phyloP scores from a whole-genome alignment of 2,329 filamentous ascomycete genomes.

The Aurifilum marmelostoma region DNA sequence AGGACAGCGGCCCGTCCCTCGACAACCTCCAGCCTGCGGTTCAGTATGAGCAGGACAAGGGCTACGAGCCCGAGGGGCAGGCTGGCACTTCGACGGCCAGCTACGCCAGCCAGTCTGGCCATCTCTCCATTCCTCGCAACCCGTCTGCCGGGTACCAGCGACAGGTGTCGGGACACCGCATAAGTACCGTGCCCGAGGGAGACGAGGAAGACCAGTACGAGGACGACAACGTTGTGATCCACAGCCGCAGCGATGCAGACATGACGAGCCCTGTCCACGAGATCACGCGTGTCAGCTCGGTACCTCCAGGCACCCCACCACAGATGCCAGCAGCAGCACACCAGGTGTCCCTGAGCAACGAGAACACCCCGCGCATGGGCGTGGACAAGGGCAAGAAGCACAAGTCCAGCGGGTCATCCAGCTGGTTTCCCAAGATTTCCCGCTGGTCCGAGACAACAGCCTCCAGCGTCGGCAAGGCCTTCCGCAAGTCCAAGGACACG shows the following conservation, averaged over 20 bases:
- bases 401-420: constrained; percentile 80
- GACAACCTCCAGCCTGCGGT: constrained; percentile 67
- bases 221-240: constrained; percentile 28
- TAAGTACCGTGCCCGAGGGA: constrained; percentile 86
- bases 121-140: constrained; percentile 65
- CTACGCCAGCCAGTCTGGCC: constrained; percentile 75
- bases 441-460: constrained; percentile 97
- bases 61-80: constrained; percentile 83
- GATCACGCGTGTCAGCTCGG: constrained; percentile 54
- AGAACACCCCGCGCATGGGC: constrained; percentile 75
- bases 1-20: constrained; percentile 64
- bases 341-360: constrained; percentile 64
- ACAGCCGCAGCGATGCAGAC: constrained; percentile 49
- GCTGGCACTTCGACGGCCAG: constrained; percentile 75
- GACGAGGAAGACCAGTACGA: constrained; percentile 62
- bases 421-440: constrained; percentile 87
- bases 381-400: constrained; percentile 82
- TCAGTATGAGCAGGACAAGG: constrained; percentile 69
- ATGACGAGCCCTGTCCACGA: constrained; percentile 65
- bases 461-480: constrained; percentile 80
- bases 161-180: constrained; percentile 69
- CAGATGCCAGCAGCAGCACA: constrained; percentile 46
- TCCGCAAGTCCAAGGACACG: constrained; percentile 69
- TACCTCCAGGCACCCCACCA: constrained; percentile 62
- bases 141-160: constrained; percentile 52